Percentiles rank a stretch among this genome's conserved stretches.
These are phyloP conservation scores for Coemansia sp. DNA, from an alignment of 192 early-diverging fungal genomes.

Conservation along the genomic window DNA sequence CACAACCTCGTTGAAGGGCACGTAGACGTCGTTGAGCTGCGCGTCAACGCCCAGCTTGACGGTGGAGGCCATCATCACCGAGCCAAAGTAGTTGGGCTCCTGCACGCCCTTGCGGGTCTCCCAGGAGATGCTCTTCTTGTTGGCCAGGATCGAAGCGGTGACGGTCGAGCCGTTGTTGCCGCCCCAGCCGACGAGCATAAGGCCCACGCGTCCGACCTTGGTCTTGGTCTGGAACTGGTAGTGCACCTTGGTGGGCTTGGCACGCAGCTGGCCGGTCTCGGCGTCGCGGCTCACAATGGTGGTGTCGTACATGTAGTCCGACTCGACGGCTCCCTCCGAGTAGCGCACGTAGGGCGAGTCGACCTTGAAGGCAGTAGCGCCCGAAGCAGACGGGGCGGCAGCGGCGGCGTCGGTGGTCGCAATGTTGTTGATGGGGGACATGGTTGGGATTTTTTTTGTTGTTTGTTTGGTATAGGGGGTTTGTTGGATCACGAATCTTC, in stretches of 20 bases:
- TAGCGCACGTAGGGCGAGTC: slow-evolving; percentile 87
- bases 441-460: slow-evolving; percentile 23
- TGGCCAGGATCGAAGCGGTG: slow-evolving; percentile 94
- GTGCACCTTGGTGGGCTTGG: slow-evolving; percentile 78
- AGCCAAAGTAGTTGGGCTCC: slow-evolving; percentile 95
- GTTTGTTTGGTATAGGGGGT: neutral
- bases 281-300: slow-evolving; percentile 70
- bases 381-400: slow-evolving; percentile 16
- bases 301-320: slow-evolving; percentile 89
- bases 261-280: slow-evolving; percentile 62
- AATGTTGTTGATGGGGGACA: slow-evolving; percentile 41
- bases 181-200: slow-evolving; percentile 99
- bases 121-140: slow-evolving; percentile 86
- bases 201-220: slow-evolving; percentile 65
- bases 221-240: slow-evolving; percentile 89
- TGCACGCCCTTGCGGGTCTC: slow-evolving; percentile 91
- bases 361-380: slow-evolving; percentile 73
- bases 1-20: slow-evolving; percentile 90
- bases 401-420: slow-evolving; percentile 27
- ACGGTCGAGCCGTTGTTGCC: slow-evolving; percentile 99
- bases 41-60: slow-evolving; percentile 87
- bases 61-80: slow-evolving; percentile 93
- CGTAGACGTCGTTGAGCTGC: slow-evolving; percentile 82
- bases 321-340: slow-evolving; percentile 70
- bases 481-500: slow-evolving; percentile 16